Evolutionary conservation across 202 grass and related monocot genomes (phyloP), one percentile per base, ranked within the genome.

Genomic region (Schoenoplectus tabernaemontani): DNA sequence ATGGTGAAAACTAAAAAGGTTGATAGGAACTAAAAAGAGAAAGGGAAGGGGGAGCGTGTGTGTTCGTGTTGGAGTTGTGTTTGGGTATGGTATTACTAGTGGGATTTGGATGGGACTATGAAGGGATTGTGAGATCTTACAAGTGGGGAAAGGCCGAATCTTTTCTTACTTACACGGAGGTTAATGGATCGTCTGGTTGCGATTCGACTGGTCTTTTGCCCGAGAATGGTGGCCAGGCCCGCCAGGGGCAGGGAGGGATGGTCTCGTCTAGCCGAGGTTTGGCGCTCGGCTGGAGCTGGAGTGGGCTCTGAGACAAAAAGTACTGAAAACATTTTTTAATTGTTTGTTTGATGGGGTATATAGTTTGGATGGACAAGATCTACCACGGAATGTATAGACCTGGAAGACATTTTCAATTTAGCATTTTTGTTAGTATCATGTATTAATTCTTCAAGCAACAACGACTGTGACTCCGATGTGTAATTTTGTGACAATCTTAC

Each of bases 141-240:
- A n/a, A 80, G 78, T 80, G 78, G 57, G 9, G 44, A 51, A 80
- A 65, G 37, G 78, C 78, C 78, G 60, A 80, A 80, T 61, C 16
- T 80, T 44, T 79, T 80, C 22, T 65, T 41, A 43, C 59, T 72
- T 48, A 15, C 8, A 16, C 43, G 67, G 42, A 50, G 28, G 17
- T 36, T 26, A 60, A 38, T 50, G 69, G 22, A 38, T 79, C 44
- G 57, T 62, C 46, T 79, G 57, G 57, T 79, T 62, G 56, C 33
- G 32, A 58, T 5, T 11, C 23, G 24, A 54, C 30, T 24, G 73
- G 57, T 50, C 20, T 36, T 56, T 33, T 50, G n/a, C 30, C 1
- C 44, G 32, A 37, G 12, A 42, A n/a, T 7, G 36, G 33, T 28
- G 28, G 28, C 28, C 28, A 28, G 28, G 28, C 28, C 28, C 28